Evolutionary conservation across 2,329 filamentous ascomycete species (phyloP).

Genomic region (Clarireedia monteithiana): DNA sequence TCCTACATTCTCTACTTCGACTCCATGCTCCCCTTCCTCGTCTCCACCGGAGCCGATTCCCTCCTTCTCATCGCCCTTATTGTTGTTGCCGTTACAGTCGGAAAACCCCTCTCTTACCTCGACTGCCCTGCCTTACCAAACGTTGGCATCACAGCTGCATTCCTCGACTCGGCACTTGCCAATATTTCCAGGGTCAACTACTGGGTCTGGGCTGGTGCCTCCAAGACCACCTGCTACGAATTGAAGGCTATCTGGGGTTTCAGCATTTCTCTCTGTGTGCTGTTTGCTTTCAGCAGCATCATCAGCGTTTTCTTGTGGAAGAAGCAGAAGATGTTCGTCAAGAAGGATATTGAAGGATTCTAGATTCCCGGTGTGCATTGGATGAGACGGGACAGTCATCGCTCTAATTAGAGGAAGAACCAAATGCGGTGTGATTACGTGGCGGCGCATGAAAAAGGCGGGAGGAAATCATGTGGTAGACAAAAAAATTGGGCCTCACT

Average conservation of each 20-base stretch:
- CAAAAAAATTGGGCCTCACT: background rate
- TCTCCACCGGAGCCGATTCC: slow-evolving; percentile 58
- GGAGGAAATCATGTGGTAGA: background rate
- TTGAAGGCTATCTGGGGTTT: slow-evolving; percentile 86
- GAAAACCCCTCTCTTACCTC: slow-evolving; percentile 72
- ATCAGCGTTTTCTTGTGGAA: slow-evolving; percentile 53
- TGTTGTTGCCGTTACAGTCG: slow-evolving; percentile 68
- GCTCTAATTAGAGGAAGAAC: background rate
- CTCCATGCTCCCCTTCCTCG: slow-evolving; percentile 65
- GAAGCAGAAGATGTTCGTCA: slow-evolving; percentile 12
- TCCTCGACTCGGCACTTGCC: slow-evolving; percentile 36
- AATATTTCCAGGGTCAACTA: slow-evolving; percentile 37
- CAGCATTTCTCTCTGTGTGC: slow-evolving; percentile 66
- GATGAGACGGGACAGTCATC: background rate
- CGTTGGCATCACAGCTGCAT: slow-evolving; percentile 35
- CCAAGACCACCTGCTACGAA: slow-evolving; percentile 65
- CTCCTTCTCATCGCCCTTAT: slow-evolving; percentile 69
- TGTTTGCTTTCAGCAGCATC: slow-evolving; percentile 58
- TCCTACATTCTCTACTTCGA: slow-evolving; percentile 78
- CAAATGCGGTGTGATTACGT: background rate
- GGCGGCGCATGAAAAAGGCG: background rate
- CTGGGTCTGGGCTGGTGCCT: slow-evolving; percentile 42
- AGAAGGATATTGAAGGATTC: slow-evolving; percentile 21
- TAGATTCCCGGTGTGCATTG: background rate
- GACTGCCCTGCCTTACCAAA: slow-evolving; percentile 52